A percentile compares a stretch with the other conserved stretches of the same genome.
phyloP scores from a whole-genome alignment of 1,284 basidiomycete genomes.

The Pulveroboletus ridleyi region DNA sequence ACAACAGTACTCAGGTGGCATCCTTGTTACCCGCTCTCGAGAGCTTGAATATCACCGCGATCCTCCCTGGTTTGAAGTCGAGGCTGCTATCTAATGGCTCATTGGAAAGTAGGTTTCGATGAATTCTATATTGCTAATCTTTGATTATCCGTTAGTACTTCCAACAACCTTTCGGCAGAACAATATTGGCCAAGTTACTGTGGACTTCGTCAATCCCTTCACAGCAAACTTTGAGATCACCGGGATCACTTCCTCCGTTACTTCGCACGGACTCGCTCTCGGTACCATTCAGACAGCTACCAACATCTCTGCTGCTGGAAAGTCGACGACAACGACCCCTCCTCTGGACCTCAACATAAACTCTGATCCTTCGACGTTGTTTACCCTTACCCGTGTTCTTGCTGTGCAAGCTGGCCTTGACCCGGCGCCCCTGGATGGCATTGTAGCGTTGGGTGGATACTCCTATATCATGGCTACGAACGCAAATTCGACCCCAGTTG shows the following conservation, averaged over 20 bases:
- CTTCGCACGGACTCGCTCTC: conserved; percentile 67
- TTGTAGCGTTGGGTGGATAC: conserved; percentile 76
- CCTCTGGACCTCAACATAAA: conserved; percentile 70
- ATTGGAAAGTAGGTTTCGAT: conserved; percentile 49
- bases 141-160: conserved; percentile 51
- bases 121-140: background rate
- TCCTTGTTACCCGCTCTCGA: conserved; percentile 72
- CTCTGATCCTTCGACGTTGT: conserved; percentile 73
- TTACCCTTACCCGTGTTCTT: conserved; percentile 73
- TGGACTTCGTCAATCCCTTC: conserved; percentile 76
- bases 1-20: conserved; percentile 63
- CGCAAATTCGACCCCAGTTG: conserved; percentile 40
- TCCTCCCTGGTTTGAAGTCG: conserved; percentile 67
- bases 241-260: conserved; percentile 68
- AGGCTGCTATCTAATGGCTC: conserved; percentile 64
- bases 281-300: conserved; percentile 68
- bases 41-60: conserved; percentile 62
- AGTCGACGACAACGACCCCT: conserved; percentile 65
- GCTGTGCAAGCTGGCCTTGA: conserved; percentile 70
- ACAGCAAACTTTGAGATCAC: conserved; percentile 66
- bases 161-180: conserved; percentile 68
- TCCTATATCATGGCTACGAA: conserved; percentile 59
- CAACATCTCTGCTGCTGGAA: conserved; percentile 61
- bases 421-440: conserved; percentile 69
- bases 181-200: conserved; percentile 73